A percentile compares a stretch with the other conserved stretches of the same genome.
Evolutionary conservation across 768 basidiomycete genomes (phyloP).

Genomic region (Mycena polygramma): DNA sequence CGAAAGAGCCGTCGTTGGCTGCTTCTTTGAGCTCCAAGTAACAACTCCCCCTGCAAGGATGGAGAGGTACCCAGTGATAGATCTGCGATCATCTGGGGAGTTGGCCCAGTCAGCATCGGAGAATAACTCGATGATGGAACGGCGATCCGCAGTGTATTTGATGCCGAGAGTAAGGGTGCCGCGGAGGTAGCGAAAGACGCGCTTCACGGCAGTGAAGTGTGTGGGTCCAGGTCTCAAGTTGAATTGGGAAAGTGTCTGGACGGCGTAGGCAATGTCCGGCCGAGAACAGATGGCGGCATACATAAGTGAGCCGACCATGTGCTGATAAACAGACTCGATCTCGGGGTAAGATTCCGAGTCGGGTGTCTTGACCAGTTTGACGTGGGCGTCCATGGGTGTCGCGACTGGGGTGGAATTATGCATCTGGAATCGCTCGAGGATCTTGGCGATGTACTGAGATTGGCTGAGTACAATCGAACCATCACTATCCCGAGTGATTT

Average conservation of each 20-base stretch:
- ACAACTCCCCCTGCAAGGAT: slow-evolving; percentile 11
- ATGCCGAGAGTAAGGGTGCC: slow-evolving; percentile 17
- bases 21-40: slow-evolving; percentile 17
- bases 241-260: slow-evolving; percentile 44
- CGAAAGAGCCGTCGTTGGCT: slow-evolving; percentile 7
- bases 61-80: slow-evolving; percentile 20
- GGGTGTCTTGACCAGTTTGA: slow-evolving; percentile 21
- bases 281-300: slow-evolving; percentile 47
- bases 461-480: slow-evolving; percentile 39
- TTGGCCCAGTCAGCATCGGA: slow-evolving; percentile 19
- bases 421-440: slow-evolving; percentile 36
- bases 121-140: slow-evolving; percentile 16
- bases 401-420: slow-evolving; percentile 7
- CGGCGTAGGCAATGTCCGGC: slow-evolving; percentile 50
- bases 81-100: slow-evolving; percentile 19
- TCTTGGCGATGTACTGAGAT: slow-evolving; percentile 31
- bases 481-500: slow-evolving; percentile 37
- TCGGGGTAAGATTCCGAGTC: slow-evolving; percentile 25
- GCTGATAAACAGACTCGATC: slow-evolving; percentile 39
- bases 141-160: slow-evolving; percentile 10
- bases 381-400: slow-evolving; percentile 19
- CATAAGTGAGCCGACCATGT: slow-evolving; percentile 46
- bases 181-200: slow-evolving; percentile 18
- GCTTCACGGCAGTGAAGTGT: slow-evolving; percentile 17
- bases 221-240: slow-evolving; percentile 21